Evolutionary conservation across 805 yeast species (phyloP).

Genomic region (Clavispora santaluciae): DNA sequence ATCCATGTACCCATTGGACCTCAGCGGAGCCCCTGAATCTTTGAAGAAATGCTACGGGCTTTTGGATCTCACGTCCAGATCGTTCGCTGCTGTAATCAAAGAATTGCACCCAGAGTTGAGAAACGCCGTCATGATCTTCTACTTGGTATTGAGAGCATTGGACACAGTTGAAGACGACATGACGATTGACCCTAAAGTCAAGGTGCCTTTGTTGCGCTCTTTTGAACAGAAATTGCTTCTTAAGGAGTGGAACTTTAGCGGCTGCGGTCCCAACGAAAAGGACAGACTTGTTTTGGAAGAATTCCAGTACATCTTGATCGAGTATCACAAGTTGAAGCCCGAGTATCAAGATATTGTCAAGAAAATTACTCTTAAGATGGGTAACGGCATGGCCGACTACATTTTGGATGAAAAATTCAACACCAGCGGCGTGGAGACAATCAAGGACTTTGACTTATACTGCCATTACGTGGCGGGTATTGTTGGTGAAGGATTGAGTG

Average conservation of each 20-base stretch:
- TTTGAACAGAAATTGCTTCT: slow-evolving; percentile 62
- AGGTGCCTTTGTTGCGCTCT: slow-evolving; percentile 66
- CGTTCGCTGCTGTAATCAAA: slow-evolving; percentile 89
- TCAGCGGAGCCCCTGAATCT: slow-evolving; percentile 18
- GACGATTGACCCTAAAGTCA: slow-evolving; percentile 67
- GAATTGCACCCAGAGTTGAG: slow-evolving; percentile 89
- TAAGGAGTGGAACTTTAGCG: slow-evolving; percentile 78
- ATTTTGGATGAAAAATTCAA: slow-evolving; percentile 73
- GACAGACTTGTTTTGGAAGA: slow-evolving; percentile 80
- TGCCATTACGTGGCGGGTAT: slow-evolving; percentile 98
- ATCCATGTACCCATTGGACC: slow-evolving; percentile 47
- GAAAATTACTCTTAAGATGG: slow-evolving; percentile 82
- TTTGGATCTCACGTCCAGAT: slow-evolving; percentile 70
- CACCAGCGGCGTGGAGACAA: slow-evolving; percentile 69
- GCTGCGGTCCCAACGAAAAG: slow-evolving; percentile 68
- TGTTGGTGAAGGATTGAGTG: slow-evolving; percentile 93
- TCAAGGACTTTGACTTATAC: slow-evolving; percentile 80
- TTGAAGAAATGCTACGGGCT: slow-evolving; percentile 63
- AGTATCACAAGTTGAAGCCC: slow-evolving; percentile 68
- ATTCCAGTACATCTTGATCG: slow-evolving; percentile 63
- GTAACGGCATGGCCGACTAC: slow-evolving; percentile 97
- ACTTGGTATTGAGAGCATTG: slow-evolving; percentile 79
- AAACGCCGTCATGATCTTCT: slow-evolving; percentile 76
- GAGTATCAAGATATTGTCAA: slow-evolving; percentile 73
- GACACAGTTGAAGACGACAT: slow-evolving; percentile 97